phyloP scores from a whole-genome alignment of 192 early-diverging fungal species.

The Oehlia diaphana region DNA sequence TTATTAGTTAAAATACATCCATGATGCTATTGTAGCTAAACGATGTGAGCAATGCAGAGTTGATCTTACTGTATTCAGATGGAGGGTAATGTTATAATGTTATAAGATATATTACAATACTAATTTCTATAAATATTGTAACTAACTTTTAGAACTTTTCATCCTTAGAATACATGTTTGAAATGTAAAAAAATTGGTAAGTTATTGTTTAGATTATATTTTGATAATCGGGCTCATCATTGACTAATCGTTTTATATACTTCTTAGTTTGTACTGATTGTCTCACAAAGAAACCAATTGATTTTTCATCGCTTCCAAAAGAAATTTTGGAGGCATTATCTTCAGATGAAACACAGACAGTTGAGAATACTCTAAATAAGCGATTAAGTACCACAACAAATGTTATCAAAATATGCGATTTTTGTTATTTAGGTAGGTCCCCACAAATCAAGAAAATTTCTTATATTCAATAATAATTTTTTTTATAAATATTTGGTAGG shows the following conservation, averaged over 20 bases:
- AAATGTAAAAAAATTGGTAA: conserved; percentile 31
- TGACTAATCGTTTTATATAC: not conserved
- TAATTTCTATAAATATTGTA: not conserved
- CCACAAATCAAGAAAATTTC: not conserved
- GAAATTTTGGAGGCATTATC: not conserved
- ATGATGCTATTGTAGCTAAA: conserved; percentile 29
- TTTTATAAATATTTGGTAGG: not conserved
- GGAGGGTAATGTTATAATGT: conserved; percentile 36
- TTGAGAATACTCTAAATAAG: not conserved
- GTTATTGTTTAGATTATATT: not conserved
- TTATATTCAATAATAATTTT: not conserved
- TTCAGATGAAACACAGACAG: not conserved
- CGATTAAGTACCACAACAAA: not conserved
- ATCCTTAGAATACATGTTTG: conserved; percentile 18
- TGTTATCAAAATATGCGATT: conserved; percentile 21
- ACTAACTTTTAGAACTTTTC: not conserved
- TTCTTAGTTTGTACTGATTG: conserved; percentile 44
- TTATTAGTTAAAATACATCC: conserved; percentile 15
- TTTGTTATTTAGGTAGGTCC: conserved; percentile 24
- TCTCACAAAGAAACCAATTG: conserved; percentile 47
- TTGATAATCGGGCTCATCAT: not conserved
- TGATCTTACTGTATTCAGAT: conserved; percentile 44
- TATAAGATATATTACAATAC: not conserved
- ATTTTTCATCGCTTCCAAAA: conserved; percentile 25
- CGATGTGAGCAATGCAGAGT: conserved; percentile 40